Percentiles rank a stretch among this genome's conserved stretches.
Conservation (phyloP, 345 rosid species). For the Euphorbia lathyris region DNA sequence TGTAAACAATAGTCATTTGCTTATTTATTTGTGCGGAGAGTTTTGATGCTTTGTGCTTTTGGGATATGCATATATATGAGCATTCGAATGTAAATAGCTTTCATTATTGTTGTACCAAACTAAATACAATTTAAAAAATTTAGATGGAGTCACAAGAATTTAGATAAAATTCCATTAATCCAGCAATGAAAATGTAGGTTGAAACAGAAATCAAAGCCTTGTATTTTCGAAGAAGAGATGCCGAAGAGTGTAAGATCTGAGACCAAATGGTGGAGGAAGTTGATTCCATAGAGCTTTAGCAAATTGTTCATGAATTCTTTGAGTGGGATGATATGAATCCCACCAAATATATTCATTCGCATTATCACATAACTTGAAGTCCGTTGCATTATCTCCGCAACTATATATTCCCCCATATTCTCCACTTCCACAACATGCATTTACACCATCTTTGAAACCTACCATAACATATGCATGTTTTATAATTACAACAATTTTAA, state of each 20-base stretch:
- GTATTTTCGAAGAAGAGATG: constrained; percentile 32
- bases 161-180: no score
- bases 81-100: no score
- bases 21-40: no score
- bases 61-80: no score
- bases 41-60: no score
- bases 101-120: no score
- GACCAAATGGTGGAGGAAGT: constrained; percentile 11
- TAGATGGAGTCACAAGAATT: no score
- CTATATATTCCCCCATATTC: constrained; percentile 34
- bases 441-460: constrained; percentile 48
- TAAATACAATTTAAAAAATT: no score
- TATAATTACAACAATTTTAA: no score
- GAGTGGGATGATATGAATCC: constrained; percentile 52
- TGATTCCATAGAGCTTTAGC: constrained; percentile 40
- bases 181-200: no score
- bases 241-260: constrained; percentile 35
- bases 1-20: no score
- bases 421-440: constrained; percentile 50
- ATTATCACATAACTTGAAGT: constrained; percentile 34
- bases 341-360: constrained; percentile 42
- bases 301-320: constrained; percentile 37
- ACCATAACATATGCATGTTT: not conserved
- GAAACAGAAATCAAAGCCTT: not conserved
- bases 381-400: constrained; percentile 37